Evolutionary conservation across 164 flowering plant genomes (phyloP).

Genomic region (Cinnamomum micranthum): DNA sequence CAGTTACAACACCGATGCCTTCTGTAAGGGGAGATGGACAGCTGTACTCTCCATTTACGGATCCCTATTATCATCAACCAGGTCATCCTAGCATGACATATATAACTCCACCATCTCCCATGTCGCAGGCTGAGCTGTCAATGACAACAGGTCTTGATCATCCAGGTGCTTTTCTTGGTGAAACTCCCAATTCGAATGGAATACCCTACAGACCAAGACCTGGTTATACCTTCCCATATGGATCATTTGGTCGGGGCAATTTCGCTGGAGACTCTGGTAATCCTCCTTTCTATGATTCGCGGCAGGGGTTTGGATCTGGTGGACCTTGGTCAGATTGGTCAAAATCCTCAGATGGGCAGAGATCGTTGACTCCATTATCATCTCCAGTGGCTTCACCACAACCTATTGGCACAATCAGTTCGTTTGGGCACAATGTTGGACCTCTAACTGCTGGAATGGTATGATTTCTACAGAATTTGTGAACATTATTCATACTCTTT

Average conservation of each 20-base stretch:
- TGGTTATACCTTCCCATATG: slow-evolving; percentile 44
- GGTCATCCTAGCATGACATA: slow-evolving; percentile 61
- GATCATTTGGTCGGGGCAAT: slow-evolving; percentile 51
- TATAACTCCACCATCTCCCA: slow-evolving; percentile 53
- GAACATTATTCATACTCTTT: neutral
- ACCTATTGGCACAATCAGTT: slow-evolving; percentile 49
- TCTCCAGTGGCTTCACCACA: slow-evolving; percentile 69
- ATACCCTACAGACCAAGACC: slow-evolving; percentile 60
- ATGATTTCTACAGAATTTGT: slow-evolving; percentile 6
- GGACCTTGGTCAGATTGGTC: slow-evolving; percentile 69
- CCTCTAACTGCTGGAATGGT: slow-evolving; percentile 44
- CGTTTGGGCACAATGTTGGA: slow-evolving; percentile 51
- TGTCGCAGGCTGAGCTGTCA: slow-evolving; percentile 62
- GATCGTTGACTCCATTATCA: slow-evolving; percentile 52
- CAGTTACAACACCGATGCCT: slow-evolving; percentile 75
- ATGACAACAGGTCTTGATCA: slow-evolving; percentile 42
- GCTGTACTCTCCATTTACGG: slow-evolving; percentile 51
- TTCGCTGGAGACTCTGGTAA: slow-evolving; percentile 45
- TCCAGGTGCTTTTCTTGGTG: slow-evolving; percentile 33
- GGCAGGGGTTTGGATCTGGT: slow-evolving; percentile 59
- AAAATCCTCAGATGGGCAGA: slow-evolving; percentile 60
- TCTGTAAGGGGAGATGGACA: slow-evolving; percentile 55
- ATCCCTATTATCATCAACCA: slow-evolving; percentile 68
- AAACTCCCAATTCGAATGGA: slow-evolving; percentile 17
- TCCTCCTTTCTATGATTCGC: slow-evolving; percentile 49